Conservation (phyloP, 2,329 filamentous ascomycete species). For the Talaromyces atroroseus region DNA sequence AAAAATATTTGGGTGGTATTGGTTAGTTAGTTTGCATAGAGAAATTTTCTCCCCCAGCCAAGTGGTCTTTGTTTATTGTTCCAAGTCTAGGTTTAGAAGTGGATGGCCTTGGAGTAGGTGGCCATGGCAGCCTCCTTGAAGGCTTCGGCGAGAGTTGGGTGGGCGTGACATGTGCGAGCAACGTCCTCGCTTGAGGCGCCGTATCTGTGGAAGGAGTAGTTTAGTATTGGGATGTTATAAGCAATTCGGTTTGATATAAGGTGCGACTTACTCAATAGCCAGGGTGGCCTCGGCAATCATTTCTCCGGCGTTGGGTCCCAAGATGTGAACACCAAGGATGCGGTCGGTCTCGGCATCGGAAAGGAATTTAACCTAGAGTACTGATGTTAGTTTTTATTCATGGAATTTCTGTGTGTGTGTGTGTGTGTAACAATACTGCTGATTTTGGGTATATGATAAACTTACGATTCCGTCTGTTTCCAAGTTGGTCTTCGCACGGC, state of each 20-base stretch:
- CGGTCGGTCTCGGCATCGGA: slow-evolving; percentile 94
- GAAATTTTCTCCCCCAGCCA: not conserved
- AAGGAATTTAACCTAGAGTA: slow-evolving; percentile 76
- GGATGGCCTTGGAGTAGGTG: slow-evolving; percentile 90
- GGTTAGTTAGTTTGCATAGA: not conserved
- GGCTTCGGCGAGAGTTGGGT: slow-evolving; percentile 91
- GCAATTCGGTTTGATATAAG: not conserved
- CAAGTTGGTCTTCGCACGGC: slow-evolving; percentile 95
- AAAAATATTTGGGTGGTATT: not conserved
- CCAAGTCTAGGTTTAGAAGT: slow-evolving; percentile 61
- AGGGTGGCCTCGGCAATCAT: slow-evolving; percentile 98
- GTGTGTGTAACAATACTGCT: not conserved
- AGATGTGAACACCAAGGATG: slow-evolving; percentile 91
- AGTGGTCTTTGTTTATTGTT: not conserved
- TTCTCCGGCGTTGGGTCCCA: slow-evolving; percentile 92
- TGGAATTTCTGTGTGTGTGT: too few relatives aligned
- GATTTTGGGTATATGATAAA: not conserved
- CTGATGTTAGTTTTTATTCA: not conserved
- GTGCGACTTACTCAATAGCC: slow-evolving; percentile 61
- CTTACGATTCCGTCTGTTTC: slow-evolving; percentile 74
- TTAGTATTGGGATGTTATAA: not conserved
- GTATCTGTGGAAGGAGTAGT: slow-evolving; percentile 46
- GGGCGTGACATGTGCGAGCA: slow-evolving; percentile 89
- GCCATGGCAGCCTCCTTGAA: slow-evolving; percentile 99
- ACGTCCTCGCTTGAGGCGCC: slow-evolving; percentile 94